Base-by-base conservation (phyloP, 768 basidiomycete genomes). In the Serpula lacrymans region DNA sequence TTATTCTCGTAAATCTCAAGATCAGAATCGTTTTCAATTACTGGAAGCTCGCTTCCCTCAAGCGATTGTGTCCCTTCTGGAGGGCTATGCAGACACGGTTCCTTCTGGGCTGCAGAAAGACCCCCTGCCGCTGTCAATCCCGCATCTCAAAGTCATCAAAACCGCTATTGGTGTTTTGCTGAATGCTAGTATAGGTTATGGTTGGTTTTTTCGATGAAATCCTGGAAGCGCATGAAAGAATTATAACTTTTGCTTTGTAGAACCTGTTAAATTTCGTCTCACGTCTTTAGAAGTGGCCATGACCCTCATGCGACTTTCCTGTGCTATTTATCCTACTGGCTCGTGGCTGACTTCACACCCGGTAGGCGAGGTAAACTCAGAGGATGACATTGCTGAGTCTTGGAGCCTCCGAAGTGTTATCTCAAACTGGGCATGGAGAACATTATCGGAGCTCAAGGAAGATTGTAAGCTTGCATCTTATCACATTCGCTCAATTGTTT, bases 141-240 rank as follows among this genome's bases (percentile, higher is more conserved):
- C 75, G 6, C 80, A 90, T 55, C 71, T 92, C 26, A 82, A 78
- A 52, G 69, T 91, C 45, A 69, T 89, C 46, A 80, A 82, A 54
- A 89, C 86, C 6, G 75, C 84, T 2, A 74, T 92, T 41, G 90
- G 89, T 5, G 80, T 84, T 17, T 70, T 92, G 12, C 63, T 92
- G 34, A 93, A 93, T 53, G 78, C 80, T 10, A 80, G 82, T 48
- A 68, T 92, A 30, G 82, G 80, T 40, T 89, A 79, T 57, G 86
- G 90, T 88, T 50, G 39, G 76, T 59, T 13, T 30, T 5, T 33
- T 23, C n/a, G 11, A 6, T 18, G 34, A 6, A 26, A 25, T 31
- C 38, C 23, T 29, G n/a, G 34, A 16, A 28, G 44, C 37, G 5
- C n/a, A 29, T 41, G 31, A 21, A 43, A 28, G 29, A 29, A 43